Conservation (phyloP, 352 stramenopile genomes). For the Thalassiosira hispida region DNA sequence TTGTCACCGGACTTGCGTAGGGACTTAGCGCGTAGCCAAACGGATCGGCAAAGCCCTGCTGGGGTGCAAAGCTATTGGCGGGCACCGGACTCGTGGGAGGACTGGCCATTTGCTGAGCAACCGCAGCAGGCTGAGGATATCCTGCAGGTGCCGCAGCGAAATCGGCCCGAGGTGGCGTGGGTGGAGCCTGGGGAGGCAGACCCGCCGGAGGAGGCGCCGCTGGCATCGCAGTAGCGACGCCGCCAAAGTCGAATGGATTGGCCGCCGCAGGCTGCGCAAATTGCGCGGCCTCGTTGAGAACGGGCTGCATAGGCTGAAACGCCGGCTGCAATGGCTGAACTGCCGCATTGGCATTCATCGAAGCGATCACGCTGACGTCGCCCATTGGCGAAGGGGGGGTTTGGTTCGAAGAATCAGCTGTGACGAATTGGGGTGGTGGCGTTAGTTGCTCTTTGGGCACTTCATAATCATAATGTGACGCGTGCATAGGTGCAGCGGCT, state of each 20-base stretch:
- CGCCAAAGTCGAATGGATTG: conserved; percentile 35
- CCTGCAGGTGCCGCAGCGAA: neutral
- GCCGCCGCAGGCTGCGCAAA: neutral
- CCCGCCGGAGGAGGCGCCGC: neutral
- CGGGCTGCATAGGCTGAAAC: conserved; percentile 2
- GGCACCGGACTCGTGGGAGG: conserved; percentile 2
- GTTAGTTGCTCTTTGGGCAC: conserved; percentile 3
- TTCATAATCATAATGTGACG: neutral
- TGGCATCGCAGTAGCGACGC: conserved; percentile 24
- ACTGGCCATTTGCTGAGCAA: neutral
- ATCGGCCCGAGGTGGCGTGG: neutral
- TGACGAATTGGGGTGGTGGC: conserved; percentile 10
- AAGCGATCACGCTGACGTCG: conserved; percentile 10
- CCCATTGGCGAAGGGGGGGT: conserved; percentile 27
- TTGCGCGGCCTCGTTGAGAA: neutral
- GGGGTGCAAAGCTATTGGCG: neutral
- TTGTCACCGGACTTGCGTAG: conserved; percentile 10
- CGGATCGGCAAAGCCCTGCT: conserved; percentile 23
- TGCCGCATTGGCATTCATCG: neutral
- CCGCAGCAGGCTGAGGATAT: neutral
- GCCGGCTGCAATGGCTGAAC: neutral
- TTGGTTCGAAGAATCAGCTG: neutral
- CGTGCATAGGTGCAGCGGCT: neutral
- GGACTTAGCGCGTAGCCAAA: conserved; percentile 44
- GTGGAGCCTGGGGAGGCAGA: conserved; percentile 3